Percentiles rank a stretch among this genome's conserved stretches.
Evolutionary conservation across 306 rosid genomes (phyloP).

Genomic region (Aeschynomene evenia): DNA sequence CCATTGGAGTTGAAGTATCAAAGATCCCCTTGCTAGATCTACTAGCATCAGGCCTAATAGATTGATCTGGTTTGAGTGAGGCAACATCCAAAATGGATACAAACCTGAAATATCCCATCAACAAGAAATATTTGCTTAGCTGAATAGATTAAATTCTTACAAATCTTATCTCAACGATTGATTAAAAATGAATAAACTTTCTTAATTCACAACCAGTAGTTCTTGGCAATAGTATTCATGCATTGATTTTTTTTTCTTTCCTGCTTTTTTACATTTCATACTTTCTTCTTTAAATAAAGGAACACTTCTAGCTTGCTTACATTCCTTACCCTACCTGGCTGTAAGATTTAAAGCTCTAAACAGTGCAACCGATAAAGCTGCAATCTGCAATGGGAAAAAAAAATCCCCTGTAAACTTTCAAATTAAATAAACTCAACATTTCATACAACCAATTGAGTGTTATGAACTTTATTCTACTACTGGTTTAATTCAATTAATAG

Average conservation of each 20-base stretch:
- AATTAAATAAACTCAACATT: conserved; percentile 2
- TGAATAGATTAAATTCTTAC: conserved; percentile 11
- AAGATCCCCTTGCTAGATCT: conserved; percentile 54
- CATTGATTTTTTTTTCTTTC: neutral
- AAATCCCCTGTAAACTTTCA: conserved; percentile 4
- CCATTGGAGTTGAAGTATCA: conserved; percentile 73
- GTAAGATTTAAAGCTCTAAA: conserved; percentile 82
- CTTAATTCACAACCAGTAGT: neutral
- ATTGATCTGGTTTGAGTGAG: conserved; percentile 78
- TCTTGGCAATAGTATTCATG: neutral
- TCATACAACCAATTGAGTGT: conserved; percentile 7
- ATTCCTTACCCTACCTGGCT: conserved; percentile 49
- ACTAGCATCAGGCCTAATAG: conserved; percentile 46
- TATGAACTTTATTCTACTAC: conserved; percentile 15
- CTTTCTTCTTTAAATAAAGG: conserved; percentile 21
- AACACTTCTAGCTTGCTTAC: neutral
- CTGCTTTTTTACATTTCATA: neutral
- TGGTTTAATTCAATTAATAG: conserved; percentile 12
- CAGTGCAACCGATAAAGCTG: conserved; percentile 84
- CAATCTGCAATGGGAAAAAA: conserved; percentile 57
- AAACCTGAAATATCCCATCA: conserved; percentile 57
- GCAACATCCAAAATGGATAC: conserved; percentile 88
- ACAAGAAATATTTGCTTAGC: conserved; percentile 25
- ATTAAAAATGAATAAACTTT: neutral
- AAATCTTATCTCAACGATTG: conserved; percentile 1